phyloP scores from a whole-genome alignment of 2,329 filamentous ascomycete species.

The Penicillium crustosum region DNA sequence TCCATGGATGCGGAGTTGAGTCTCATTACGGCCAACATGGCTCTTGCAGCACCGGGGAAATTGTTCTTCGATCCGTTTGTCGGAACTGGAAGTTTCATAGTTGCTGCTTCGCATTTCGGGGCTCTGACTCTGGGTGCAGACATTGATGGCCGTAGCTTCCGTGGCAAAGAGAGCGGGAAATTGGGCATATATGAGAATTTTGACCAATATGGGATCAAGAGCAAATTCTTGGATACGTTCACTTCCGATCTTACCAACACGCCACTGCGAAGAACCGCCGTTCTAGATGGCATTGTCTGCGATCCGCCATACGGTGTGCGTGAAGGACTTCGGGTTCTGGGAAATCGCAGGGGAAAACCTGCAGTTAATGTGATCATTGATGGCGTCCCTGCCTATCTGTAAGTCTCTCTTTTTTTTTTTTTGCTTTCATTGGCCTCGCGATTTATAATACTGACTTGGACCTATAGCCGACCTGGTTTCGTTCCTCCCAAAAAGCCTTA shows the following conservation, averaged over 20 bases:
- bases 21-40: conserved; percentile 87
- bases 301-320: conserved; percentile 95
- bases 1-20: conserved; percentile 96
- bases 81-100: conserved; percentile 87
- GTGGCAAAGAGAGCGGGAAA: conserved; percentile 55
- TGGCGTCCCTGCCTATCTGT: conserved; percentile 69
- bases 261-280: conserved; percentile 61
- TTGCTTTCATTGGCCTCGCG: not conserved
- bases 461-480: conserved; percentile 61
- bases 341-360: conserved; percentile 61
- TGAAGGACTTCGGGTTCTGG: conserved; percentile 86
- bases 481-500: conserved; percentile 90
- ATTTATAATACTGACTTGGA: conserved; percentile 1
- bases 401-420: conserved; percentile 42
- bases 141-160: conserved; percentile 86
- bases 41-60: conserved; percentile 76
- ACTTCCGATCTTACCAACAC: conserved; percentile 85
- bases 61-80: conserved; percentile 94
- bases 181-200: conserved; percentile 68
- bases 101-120: conserved; percentile 89
- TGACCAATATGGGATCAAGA: conserved; percentile 71
- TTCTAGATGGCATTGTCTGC: conserved; percentile 88
- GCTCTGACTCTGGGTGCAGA: conserved; percentile 82
- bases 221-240: conserved; percentile 72
- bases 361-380: conserved; percentile 63